Evolutionary conservation across 139 green algal species (phyloP), one percentile per base, ranked within the genome.

Genomic region (Astrephomene gubernaculifera): DNA sequence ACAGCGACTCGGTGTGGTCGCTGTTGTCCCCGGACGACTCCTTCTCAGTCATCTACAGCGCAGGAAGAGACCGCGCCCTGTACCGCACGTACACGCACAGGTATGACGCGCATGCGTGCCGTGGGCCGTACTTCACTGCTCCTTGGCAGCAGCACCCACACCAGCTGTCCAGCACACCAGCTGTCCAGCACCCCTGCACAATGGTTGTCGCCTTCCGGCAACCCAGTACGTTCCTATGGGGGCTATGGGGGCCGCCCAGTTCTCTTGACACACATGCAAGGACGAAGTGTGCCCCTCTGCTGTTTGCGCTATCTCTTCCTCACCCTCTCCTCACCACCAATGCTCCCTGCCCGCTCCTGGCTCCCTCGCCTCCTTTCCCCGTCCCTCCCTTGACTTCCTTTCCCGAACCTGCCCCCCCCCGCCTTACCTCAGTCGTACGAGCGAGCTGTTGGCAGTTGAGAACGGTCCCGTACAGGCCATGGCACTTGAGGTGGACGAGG

Each of bases 1-100:
- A 99, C 89, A 94, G 79, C 0, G 96, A 98, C 91, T 94, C 83
- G 41, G 96, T 99, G 35, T 99, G 96, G 96, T 86, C 87, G 38
- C 86, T 99, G 79, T 87, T 90, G 1, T 90, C 89, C 0, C 81
- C 83, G 0, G 53, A 85, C 29, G 89, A 90, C 83, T 92, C 86
- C 12, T 88, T 93, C 60, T 45, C 25, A 25, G 38, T 88, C 3
- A 89, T 98, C 33, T 95, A 94, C 89, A 95, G 87, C 57, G 96
- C 95, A 7, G 96, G 96, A 4, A 86, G 96, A 7, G 96, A 99
- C 89, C 75, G 87, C 29, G 90, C 85, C 36, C 82, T 97, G 29
- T 97, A 94, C 90, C 81, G 91, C 25, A 98, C 95, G 0, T 83
- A 95, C 81, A 86, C 74, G 36, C 74, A 82, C 54, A 44, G 14